These are phyloP conservation scores for Nigrospora sphaerica DNA, from an alignment of 2,329 filamentous ascomycete species.

Conservation along the genomic window DNA sequence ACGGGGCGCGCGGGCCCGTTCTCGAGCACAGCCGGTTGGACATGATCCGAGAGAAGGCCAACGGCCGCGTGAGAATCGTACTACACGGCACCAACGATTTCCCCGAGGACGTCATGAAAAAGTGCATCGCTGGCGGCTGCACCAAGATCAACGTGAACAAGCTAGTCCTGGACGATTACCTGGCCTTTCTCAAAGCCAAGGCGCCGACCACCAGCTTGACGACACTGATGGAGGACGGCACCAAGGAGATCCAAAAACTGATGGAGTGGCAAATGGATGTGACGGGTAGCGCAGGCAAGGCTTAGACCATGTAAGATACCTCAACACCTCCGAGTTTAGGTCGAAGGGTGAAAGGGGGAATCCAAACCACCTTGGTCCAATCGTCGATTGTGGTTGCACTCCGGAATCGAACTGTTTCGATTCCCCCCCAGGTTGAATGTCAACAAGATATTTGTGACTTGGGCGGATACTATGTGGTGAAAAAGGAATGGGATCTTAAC, in stretches of 20 bases:
- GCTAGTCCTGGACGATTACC: constrained; percentile 37
- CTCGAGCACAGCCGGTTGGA: constrained; percentile 50
- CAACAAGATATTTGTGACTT: too few species aligned
- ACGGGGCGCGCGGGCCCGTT: constrained; percentile 57
- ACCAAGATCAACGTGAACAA: constrained; percentile 54
- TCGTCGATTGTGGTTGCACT: too few species aligned
- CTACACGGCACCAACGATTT: constrained; percentile 53
- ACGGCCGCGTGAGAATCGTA: constrained; percentile 35
- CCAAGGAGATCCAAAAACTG: constrained; percentile 31
- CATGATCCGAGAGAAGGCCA: constrained; percentile 24
- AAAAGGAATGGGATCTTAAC: too few species aligned
- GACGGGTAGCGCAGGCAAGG: constrained; percentile 34
- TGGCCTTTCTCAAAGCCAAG: constrained; percentile 30
- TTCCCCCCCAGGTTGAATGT: too few species aligned
- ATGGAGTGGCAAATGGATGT: constrained; percentile 42
- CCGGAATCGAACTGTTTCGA: too few species aligned
- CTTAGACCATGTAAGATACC: background rate
- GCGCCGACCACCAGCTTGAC: constrained; percentile 26
- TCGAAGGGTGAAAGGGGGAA: too few species aligned
- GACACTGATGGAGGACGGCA: constrained; percentile 37
- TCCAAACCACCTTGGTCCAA: too few species aligned
- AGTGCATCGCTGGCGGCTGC: constrained; percentile 44
- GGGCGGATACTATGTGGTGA: too few species aligned
- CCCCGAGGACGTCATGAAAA: constrained; percentile 36
- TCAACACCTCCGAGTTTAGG: too few species aligned